Evolutionary conservation across 768 basidiomycete species (phyloP), one percentile per base, ranked within the genome.

Genomic region (Mycena venus): DNA sequence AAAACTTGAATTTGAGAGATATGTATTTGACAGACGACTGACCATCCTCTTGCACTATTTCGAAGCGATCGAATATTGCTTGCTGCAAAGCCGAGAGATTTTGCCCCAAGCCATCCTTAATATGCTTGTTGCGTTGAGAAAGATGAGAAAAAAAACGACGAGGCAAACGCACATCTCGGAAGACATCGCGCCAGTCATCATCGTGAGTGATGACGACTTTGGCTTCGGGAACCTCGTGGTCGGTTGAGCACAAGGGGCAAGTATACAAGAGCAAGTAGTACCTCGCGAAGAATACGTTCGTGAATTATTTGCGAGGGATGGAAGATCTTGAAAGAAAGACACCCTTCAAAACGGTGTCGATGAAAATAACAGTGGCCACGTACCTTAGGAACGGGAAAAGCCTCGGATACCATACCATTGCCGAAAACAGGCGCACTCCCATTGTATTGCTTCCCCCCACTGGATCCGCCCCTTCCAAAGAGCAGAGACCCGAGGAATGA

Each of bases 101-200:
- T 44, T 21, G 4, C n/a, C 5, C 31, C 31, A 12, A 32, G 29
- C 29, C 44, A 49, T 63, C 62, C 62, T 63, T 8, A 19, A n/a
- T n/a, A n/a, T n/a, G n/a, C n/a, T n/a, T 44, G 2, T 29, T 17
- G 19, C 3, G 5, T 11, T 63, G 8, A 21, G 14, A 42, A 49
- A 49, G 49, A 47, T 23, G 29, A 32, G 21, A 29, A 11, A 14
- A 9, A 63, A 21, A 6, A 47, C 21, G 23, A 9, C 17, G 12
- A 14, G 38, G 29, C 11, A 17, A 27, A 55, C 47, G 3, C 55
- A 66, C 64, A 9, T 66, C 51, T 4, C 17, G 19, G 17, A 69
- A 32, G 15, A 69, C 29, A 59, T 60, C 44, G n/a, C 63, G 29
- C 71, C 71, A 73, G 44, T 73, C 65, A 51, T 73, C 71, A 19